A percentile compares a stretch with the other conserved stretches of the same genome.
Conservation (phyloP, 345 rosid species). For the Ceriops zippeliana region DNA sequence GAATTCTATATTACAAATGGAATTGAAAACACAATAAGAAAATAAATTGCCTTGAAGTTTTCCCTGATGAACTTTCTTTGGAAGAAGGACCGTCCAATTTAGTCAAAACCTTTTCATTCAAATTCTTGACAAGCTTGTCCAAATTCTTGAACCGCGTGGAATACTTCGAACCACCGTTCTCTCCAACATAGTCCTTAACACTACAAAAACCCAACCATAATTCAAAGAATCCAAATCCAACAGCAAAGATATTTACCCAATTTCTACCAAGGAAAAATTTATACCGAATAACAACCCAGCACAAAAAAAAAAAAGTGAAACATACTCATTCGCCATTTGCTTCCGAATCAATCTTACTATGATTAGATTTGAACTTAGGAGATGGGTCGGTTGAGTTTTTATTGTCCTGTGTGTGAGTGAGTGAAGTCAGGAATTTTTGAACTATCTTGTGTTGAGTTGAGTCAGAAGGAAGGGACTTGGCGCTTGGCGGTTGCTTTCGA, state of each 20-base stretch:
- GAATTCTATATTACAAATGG: too few relatives aligned
- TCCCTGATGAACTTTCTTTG: constrained; percentile 27
- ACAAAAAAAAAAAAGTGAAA: background rate
- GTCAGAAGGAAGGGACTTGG: too few relatives aligned
- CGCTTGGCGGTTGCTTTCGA: too few relatives aligned
- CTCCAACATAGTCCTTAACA: constrained; percentile 49
- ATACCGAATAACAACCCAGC: background rate
- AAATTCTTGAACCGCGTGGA: constrained; percentile 56
- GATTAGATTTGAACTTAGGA: too few relatives aligned
- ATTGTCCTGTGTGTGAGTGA: too few relatives aligned
- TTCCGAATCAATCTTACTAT: too few relatives aligned
- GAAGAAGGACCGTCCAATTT: constrained; percentile 36
- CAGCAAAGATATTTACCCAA: background rate
- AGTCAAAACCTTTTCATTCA: constrained; percentile 43
- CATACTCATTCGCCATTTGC: constrained; percentile 53
- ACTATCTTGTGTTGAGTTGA: too few relatives aligned
- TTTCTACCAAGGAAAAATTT: background rate
- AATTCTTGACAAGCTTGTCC: constrained; percentile 48
- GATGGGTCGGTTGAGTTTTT: too few relatives aligned
- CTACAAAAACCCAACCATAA: constrained; percentile 27
- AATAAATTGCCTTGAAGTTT: constrained; percentile 34
- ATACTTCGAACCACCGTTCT: constrained; percentile 38
- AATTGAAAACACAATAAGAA: too few relatives aligned
- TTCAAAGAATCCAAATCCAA: background rate
- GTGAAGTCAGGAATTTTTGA: too few relatives aligned